Evolutionary conservation across 2,329 filamentous ascomycete species (phyloP).

Genomic region (Fusarium equiseti): DNA sequence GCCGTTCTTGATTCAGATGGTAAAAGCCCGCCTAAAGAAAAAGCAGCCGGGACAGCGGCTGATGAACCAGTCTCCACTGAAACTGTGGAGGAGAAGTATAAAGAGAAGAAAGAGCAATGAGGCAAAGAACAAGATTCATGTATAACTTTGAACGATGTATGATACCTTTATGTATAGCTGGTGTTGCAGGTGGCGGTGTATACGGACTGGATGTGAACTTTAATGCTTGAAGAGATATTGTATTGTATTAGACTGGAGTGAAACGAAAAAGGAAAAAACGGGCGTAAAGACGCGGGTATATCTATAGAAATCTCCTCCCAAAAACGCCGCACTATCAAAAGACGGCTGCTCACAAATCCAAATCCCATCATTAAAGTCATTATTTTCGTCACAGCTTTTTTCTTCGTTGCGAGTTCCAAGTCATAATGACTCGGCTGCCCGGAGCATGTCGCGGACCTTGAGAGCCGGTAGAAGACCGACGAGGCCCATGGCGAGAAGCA

Average conservation of each 20-base stretch:
- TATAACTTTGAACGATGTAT: slow-evolving; percentile 42
- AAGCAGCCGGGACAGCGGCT: slow-evolving; percentile 27
- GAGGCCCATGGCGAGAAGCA: slow-evolving; percentile 50
- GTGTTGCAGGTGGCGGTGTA: slow-evolving; percentile 18
- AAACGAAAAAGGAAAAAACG: slow-evolving; percentile 27
- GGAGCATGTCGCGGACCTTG: slow-evolving; percentile 39
- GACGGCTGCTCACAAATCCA: slow-evolving; percentile 35
- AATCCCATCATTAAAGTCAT: slow-evolving; percentile 29
- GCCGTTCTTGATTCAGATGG: slow-evolving; percentile 56
- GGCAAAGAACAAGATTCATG: slow-evolving; percentile 4
- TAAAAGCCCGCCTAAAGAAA: slow-evolving; percentile 22
- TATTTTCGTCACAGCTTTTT: slow-evolving; percentile 2
- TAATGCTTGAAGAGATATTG: slow-evolving; percentile 10
- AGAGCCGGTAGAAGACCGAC: slow-evolving; percentile 46
- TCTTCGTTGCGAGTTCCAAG: slow-evolving; percentile 12
- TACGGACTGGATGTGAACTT: slow-evolving; percentile 10
- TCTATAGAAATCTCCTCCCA: slow-evolving; percentile 46
- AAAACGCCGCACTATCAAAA: slow-evolving; percentile 24
- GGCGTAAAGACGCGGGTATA: slow-evolving; percentile 45
- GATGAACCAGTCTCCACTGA: slow-evolving; percentile 27
- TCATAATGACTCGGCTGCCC: slow-evolving; percentile 43
- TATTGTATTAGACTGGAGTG: slow-evolving; percentile 35
- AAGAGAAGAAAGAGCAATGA: slow-evolving; percentile 40
- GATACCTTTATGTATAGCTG: slow-evolving; percentile 38
- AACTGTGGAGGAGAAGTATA: slow-evolving; percentile 32